Evolutionary conservation across 371 early-diverging fungal species (phyloP), one percentile per base, ranked within the genome.

Genomic region (Mortierella sp.): DNA sequence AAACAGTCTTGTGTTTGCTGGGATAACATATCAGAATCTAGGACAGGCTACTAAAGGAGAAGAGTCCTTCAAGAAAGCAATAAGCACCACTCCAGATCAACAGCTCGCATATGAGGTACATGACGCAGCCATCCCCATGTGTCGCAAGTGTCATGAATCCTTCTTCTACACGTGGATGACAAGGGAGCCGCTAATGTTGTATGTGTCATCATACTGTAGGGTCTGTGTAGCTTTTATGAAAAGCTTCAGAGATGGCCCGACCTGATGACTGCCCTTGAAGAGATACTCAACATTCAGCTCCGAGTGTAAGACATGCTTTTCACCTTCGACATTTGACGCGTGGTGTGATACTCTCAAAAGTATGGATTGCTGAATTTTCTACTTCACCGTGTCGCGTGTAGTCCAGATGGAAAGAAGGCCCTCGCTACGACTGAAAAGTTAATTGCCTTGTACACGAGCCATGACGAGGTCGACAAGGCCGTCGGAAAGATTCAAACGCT

Each of bases 81-180:
- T 92, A 31, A 80, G 81, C 25, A 70, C 89, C 57, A 85, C 83
- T 48, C 71, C 83, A 19, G 83, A 86, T 0, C 83, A 82, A 25
- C 69, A 85, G 21, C 82, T 95, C 14, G 95, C 93, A 7, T 94
- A 91, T 82, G 95, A 96, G 69, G 96, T 93, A 45, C 43, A 60
- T 44, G 5, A 39, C 13, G 31, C 5, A 17, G 1, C 49, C 14
- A 19, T 13, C 16, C 44, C 17, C 12, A 16, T 25, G n/a, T n/a
- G n/a, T n/a, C n/a, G n/a, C n/a, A n/a, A n/a, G n/a, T n/a, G n/a
- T n/a, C n/a, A n/a, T n/a, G n/a, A n/a, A n/a, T n/a, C n/a, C n/a
- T n/a, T n/a, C n/a, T 10, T 34, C 34, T 34, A 4, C 34, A 34
- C 34, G 34, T 34, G 7, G 10, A 34, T 34, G 10, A 34, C n/a